These are phyloP conservation scores for Cladosporium sp. DNA, from an alignment of 2,329 filamentous ascomycete species.

Conservation along the genomic window DNA sequence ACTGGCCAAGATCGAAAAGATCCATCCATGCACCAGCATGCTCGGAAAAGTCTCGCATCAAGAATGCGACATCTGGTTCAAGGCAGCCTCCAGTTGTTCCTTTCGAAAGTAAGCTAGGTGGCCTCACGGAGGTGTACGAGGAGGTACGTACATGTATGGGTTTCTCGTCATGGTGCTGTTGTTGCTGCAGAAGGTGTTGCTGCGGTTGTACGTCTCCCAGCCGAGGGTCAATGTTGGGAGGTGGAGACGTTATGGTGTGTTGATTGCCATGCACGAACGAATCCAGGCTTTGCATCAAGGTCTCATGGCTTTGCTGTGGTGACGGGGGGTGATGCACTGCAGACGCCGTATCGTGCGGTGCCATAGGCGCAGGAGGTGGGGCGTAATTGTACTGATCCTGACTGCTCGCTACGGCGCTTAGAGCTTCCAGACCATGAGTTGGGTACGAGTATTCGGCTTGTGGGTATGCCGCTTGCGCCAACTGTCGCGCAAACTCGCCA, in stretches of 20 bases:
- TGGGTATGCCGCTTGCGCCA: slow-evolving; percentile 19
- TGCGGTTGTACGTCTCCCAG: slow-evolving; percentile 23
- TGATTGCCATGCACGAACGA: slow-evolving; percentile 37
- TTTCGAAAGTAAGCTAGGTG: slow-evolving; percentile 29
- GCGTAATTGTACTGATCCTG: slow-evolving; percentile 36
- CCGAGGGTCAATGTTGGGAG: slow-evolving; percentile 28
- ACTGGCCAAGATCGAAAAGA: slow-evolving; percentile 53
- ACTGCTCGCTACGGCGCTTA: slow-evolving; percentile 51
- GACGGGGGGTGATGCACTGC: slow-evolving; percentile 16
- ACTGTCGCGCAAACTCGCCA: slow-evolving; percentile 8
- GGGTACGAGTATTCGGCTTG: slow-evolving; percentile 19
- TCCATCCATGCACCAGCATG: slow-evolving; percentile 57
- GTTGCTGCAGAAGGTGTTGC: not conserved
- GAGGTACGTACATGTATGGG: slow-evolving; percentile 29
- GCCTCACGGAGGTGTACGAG: slow-evolving; percentile 23
- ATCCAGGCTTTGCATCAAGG: slow-evolving; percentile 44
- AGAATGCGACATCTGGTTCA: slow-evolving; percentile 44
- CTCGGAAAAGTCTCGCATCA: slow-evolving; percentile 58
- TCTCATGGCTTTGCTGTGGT: slow-evolving; percentile 19
- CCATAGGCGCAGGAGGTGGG: slow-evolving; percentile 23
- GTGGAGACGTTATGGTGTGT: slow-evolving; percentile 32
- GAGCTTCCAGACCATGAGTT: slow-evolving; percentile 51
- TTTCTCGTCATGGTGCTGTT: not conserved
- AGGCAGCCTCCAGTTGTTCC: slow-evolving; percentile 20
- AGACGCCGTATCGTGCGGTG: slow-evolving; percentile 23